A percentile compares a stretch with the other conserved stretches of the same genome.
Evolutionary conservation across 2,329 filamentous ascomycete genomes (phyloP).

Genomic region (Fusarium coffeatum): DNA sequence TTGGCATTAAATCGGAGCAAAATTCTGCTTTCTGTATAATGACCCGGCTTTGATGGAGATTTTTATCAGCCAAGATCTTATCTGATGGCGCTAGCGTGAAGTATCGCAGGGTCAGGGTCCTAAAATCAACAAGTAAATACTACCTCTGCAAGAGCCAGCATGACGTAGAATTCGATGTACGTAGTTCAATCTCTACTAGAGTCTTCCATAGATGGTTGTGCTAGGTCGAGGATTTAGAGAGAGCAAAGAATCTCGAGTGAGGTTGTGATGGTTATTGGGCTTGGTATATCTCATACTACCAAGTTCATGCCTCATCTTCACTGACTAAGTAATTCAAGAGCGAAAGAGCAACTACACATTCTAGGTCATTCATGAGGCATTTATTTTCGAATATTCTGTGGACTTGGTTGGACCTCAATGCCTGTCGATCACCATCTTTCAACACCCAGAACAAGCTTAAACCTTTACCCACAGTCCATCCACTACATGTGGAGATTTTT

Average conservation of each 20-base stretch:
- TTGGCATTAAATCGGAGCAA: constrained; percentile 5
- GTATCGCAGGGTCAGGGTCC: constrained; percentile 6
- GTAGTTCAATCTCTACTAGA: not conserved
- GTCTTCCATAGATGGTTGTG: not conserved
- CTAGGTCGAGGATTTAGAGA: not conserved
- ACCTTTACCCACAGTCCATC: constrained; percentile 29
- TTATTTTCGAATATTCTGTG: not conserved
- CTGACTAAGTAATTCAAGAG: not conserved
- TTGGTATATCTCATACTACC: not conserved
- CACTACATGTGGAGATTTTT: constrained; percentile 28
- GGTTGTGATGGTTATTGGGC: too few species aligned
- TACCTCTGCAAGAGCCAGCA: not conserved
- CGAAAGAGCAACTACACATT: not conserved
- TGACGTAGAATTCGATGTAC: not conserved
- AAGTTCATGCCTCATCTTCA: not conserved
- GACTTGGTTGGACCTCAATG: not conserved
- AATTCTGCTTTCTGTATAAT: not conserved
- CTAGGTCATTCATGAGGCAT: not conserved
- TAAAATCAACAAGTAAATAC: not conserved
- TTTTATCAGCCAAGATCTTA: constrained; percentile 20
- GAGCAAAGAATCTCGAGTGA: not conserved
- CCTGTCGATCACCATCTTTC: constrained; percentile 22
- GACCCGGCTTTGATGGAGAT: not conserved
- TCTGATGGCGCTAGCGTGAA: constrained; percentile 8
- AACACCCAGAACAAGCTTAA: constrained; percentile 24